phyloP scores from a whole-genome alignment of 2,329 filamentous ascomycete species.

The Metarhizium humberi region DNA sequence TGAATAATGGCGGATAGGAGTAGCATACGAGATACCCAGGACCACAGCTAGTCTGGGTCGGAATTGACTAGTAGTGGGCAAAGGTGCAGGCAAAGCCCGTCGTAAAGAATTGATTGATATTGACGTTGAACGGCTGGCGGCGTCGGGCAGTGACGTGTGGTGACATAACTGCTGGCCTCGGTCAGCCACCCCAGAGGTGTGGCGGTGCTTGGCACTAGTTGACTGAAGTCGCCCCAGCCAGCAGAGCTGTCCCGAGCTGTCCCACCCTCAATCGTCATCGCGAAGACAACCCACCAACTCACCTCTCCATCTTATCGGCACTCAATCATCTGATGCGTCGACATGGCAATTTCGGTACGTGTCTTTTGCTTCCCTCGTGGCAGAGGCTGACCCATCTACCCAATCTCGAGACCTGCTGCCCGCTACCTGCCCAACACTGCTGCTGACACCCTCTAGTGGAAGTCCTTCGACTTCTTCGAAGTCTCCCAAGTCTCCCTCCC shows the following conservation, averaged over 20 bases:
- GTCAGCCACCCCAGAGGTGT: conserved; percentile 10
- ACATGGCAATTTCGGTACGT: conserved; percentile 26
- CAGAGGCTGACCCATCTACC: neutral
- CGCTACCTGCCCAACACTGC: no score
- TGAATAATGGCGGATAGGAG: neutral
- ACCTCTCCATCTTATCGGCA: neutral
- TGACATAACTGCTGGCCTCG: neutral
- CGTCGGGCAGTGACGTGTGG: no score
- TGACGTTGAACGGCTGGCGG: neutral
- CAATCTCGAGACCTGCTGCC: no score
- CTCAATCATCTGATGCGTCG: conserved; percentile 15
- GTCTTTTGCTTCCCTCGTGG: no score
- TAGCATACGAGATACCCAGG: conserved; percentile 7
- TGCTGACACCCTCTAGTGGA: conserved; percentile 57
- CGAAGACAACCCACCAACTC: conserved; percentile 5
- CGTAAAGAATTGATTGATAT: neutral
- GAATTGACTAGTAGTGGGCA: neutral
- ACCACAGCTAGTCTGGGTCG: conserved; percentile 5
- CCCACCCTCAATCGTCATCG: conserved; percentile 25
- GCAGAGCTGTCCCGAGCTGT: conserved; percentile 14
- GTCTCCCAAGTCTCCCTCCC: conserved; percentile 73
- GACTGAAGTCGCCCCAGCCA: neutral
- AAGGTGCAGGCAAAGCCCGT: neutral
- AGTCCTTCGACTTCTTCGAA: conserved; percentile 99
- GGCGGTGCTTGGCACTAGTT: neutral